Percentiles rank a stretch among this genome's conserved stretches.
Conservation (phyloP, 2,329 filamentous ascomycete genomes). For the Sporothrix inflata region DNA sequence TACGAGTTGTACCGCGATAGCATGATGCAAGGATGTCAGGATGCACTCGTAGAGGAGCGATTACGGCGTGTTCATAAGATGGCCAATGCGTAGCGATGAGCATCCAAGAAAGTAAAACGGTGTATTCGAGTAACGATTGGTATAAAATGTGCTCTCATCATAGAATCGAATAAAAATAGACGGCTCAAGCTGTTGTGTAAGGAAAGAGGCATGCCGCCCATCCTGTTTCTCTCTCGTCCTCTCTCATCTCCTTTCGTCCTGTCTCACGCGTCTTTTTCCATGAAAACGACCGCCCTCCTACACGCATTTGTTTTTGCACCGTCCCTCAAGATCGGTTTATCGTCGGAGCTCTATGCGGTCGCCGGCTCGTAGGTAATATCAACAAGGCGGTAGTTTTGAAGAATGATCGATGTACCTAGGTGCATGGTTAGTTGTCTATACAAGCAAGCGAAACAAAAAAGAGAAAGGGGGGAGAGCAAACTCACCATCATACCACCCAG, state of each 20-base stretch:
- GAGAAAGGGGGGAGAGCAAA: conserved; percentile 16
- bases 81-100: background rate
- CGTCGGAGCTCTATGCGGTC: background rate
- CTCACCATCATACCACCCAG: conserved; percentile 47
- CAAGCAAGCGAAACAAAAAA: conserved; percentile 20
- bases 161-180: background rate
- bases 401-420: conserved; percentile 38
- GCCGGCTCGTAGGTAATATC: conserved; percentile 41
- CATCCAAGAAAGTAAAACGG: background rate
- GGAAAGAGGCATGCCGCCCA: background rate
- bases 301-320: background rate
- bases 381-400: conserved; percentile 42
- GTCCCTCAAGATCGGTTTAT: background rate
- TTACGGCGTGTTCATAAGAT: background rate
- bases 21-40: conserved; percentile 16
- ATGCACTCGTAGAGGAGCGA: background rate
- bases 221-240: background rate
- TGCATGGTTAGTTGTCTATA: background rate
- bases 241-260: background rate
- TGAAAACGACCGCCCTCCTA: background rate
- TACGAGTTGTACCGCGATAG: conserved; percentile 6
- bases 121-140: background rate
- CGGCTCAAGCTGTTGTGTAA: background rate
- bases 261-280: background rate
- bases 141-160: background rate